Percentiles rank a stretch among this genome's conserved stretches.
Conservation (phyloP, 2,329 filamentous ascomycete genomes). For the Balansia obtecta region DNA sequence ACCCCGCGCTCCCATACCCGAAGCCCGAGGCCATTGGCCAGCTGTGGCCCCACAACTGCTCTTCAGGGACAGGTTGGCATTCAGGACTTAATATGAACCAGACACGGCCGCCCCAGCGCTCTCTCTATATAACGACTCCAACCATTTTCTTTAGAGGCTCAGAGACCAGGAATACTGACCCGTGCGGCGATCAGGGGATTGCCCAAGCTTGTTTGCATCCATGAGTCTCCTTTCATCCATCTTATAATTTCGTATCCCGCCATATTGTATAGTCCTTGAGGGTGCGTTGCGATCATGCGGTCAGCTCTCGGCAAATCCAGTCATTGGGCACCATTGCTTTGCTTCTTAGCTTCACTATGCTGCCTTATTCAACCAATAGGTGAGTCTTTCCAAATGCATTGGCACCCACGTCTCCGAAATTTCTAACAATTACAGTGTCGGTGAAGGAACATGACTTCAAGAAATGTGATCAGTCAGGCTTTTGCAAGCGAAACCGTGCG, state of each 20-base stretch:
- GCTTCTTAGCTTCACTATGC: slow-evolving; percentile 44
- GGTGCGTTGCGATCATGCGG: slow-evolving; percentile 32
- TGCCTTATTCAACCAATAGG: slow-evolving; percentile 52
- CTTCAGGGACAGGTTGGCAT: slow-evolving; percentile 7
- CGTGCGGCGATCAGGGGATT: neutral
- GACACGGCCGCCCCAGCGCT: too few species aligned
- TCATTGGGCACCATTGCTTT: slow-evolving; percentile 53
- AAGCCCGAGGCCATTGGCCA: slow-evolving; percentile 2
- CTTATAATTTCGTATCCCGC: neutral
- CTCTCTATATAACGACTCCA: too few species aligned
- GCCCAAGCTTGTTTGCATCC: slow-evolving; percentile 1
- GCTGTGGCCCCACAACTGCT: neutral
- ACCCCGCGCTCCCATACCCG: slow-evolving; percentile 2
- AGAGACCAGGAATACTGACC: neutral
- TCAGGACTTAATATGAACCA: neutral
- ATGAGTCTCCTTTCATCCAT: slow-evolving; percentile 1
- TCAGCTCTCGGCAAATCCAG: slow-evolving; percentile 36
- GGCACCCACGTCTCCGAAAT: neutral
- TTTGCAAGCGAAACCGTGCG: slow-evolving; percentile 88
- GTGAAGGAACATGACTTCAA: slow-evolving; percentile 98
- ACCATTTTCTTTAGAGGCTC: neutral
- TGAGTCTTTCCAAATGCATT: slow-evolving; percentile 25
- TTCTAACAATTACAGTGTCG: slow-evolving; percentile 37
- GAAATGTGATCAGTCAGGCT: slow-evolving; percentile 88
- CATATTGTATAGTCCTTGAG: neutral